Percentiles rank a stretch among this genome's conserved stretches.
Evolutionary conservation across 1,284 basidiomycete genomes (phyloP).

Genomic region (Irpex lacteus): DNA sequence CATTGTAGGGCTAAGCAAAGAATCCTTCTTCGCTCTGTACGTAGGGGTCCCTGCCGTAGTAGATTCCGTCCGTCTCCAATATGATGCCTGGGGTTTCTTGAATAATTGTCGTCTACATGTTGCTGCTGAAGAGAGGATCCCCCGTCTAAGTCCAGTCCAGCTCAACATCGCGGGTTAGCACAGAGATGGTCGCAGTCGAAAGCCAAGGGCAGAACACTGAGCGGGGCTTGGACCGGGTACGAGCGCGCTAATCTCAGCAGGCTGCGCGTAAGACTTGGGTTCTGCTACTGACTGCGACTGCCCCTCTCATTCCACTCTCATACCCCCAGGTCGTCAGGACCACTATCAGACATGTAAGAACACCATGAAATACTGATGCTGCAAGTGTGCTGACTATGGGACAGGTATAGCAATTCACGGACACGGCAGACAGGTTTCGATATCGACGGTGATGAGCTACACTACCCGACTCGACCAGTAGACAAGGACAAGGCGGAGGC

Average conservation of each 20-base stretch:
- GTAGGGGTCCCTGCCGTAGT: conserved; percentile 20
- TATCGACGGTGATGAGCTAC: conserved; percentile 73
- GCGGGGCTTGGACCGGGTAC: not conserved
- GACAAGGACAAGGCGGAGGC: conserved; percentile 96
- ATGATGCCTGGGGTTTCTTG: not conserved
- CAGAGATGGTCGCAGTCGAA: not conserved
- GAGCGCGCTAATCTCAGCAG: not conserved
- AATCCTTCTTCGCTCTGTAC: conserved; percentile 56
- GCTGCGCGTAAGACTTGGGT: not conserved
- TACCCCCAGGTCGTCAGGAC: conserved; percentile 1
- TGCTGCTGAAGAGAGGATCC: not conserved
- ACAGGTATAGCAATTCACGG: conserved; percentile 33
- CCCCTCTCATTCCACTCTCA: not conserved
- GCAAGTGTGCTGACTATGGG: not conserved
- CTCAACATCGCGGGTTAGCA: not conserved
- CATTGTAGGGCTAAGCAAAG: conserved; percentile 71
- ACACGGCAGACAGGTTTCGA: conserved; percentile 47
- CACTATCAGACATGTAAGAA: conserved; percentile 3
- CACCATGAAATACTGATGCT: not conserved
- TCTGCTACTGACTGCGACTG: not conserved
- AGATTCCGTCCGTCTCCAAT: conserved; percentile 11
- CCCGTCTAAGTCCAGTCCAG: not conserved
- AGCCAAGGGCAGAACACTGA: not conserved
- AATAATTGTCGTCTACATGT: not conserved
- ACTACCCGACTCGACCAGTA: conserved; percentile 92